phyloP scores from a whole-genome alignment of 2,329 filamentous ascomycete genomes.

The Diaporthe ampelina region DNA sequence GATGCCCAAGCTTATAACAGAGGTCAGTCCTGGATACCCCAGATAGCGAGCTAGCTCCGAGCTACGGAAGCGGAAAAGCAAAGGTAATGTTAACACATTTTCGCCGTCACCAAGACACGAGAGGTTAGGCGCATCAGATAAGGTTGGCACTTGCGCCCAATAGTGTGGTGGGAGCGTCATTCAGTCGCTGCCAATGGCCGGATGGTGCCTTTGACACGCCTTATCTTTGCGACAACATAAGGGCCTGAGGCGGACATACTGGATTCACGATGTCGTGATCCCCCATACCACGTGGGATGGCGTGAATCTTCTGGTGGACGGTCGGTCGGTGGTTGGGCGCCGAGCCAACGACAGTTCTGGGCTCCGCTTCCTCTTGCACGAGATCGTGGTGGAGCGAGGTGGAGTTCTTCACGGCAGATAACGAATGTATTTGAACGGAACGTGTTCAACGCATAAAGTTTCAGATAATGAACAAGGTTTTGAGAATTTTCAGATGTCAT shows the following conservation, averaged over 20 bases:
- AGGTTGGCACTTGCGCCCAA: conserved; percentile 32
- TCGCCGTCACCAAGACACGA: conserved; percentile 4
- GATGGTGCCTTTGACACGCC: conserved; percentile 6
- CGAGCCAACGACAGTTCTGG: conserved; percentile 9
- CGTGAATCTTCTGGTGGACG: neutral
- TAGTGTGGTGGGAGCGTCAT: conserved; percentile 22
- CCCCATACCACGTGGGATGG: conserved; percentile 25
- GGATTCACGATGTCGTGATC: neutral
- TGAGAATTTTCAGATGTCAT: conserved; percentile 18
- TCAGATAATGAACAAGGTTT: conserved; percentile 27
- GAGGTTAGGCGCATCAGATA: conserved; percentile 26
- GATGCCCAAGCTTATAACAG: conserved; percentile 22
- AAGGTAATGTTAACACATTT: neutral
- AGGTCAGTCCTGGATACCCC: conserved; percentile 12
- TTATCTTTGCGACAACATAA: conserved; percentile 5
- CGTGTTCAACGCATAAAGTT: conserved; percentile 21
- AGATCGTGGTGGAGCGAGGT: neutral
- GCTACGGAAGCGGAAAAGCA: conserved; percentile 1
- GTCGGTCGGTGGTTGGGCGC: neutral
- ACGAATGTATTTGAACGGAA: neutral
- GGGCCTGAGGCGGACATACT: neutral
- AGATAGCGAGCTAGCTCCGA: conserved; percentile 14
- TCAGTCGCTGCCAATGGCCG: conserved; percentile 11
- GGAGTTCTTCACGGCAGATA: conserved; percentile 19
- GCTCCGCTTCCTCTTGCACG: neutral